Evolutionary conservation across 108 stramenopile species (phyloP), one percentile per base, ranked within the genome.

Genomic region (Craspedostauros australis): DNA sequence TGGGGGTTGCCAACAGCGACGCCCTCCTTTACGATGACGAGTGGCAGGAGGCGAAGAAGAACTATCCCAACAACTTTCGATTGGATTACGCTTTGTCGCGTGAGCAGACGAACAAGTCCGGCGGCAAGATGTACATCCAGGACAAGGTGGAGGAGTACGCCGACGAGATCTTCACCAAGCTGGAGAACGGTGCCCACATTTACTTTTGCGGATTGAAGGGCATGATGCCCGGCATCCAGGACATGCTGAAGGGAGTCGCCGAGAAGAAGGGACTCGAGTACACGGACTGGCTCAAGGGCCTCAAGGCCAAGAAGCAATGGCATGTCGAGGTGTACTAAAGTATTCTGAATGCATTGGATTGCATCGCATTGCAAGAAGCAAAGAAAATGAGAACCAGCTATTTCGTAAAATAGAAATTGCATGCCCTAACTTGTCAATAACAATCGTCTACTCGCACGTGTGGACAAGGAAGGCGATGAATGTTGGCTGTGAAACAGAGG

Each of bases 151-250:
- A 88, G 52, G 90, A 92, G 54, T 92, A 92, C 38, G 90, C 90
- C 16, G 90, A 92, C 66, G 90, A 92, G 49, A 60, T 97, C 36
- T 97, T 97, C 68, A 45, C 40, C 50, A 92, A 91, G 76, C 72
- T 97, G 14, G 84, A 85, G 57, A 77, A 73, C 18, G 95, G 95
- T 39, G 96, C 95, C 0, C 94, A 94, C 86, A 96, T 97, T 57
- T 97, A 97, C 84, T 97, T 97, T 78, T 97, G 96, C 70, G 96
- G 96, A 5, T 67, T 97, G 53, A 97, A 97, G 88, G 96, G 95
- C 43, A 96, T 97, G 96, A 97, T 97, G 96, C 95, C 95, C 50
- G 95, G 96, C 32, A 95, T 96, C 58, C 88, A 91, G 45, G 80
- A 86, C 46, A 97, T 96, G 94, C 73, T 97, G 36, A 79, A 91